Conservation (phyloP, 331 rosid genomes). For the Cydonia oblonga region DNA sequence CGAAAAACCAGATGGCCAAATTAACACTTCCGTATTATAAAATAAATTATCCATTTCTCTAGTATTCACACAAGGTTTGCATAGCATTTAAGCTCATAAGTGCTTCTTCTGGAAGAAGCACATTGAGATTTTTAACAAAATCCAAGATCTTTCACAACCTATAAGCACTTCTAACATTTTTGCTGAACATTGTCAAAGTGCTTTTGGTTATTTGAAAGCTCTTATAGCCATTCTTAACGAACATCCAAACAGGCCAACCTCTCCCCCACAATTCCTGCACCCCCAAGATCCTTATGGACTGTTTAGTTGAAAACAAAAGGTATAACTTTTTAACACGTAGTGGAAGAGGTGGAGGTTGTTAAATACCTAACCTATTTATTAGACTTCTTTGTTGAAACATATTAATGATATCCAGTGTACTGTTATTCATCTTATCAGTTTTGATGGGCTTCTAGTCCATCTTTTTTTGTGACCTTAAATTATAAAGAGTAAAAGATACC, state of each 20-base stretch:
- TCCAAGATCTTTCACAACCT: no score
- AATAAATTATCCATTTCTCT: no score
- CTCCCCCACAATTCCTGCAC: not conserved
- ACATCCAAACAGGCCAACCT: not conserved
- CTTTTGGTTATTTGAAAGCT: not conserved
- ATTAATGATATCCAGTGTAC: not conserved
- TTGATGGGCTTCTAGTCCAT: not conserved
- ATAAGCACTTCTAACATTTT: no score
- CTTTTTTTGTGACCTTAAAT: not conserved
- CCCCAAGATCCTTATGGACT: not conserved
- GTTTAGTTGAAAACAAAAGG: not conserved
- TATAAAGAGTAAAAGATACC: not conserved
- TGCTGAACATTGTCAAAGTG: not conserved
- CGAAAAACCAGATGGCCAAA: no score
- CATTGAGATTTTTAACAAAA: no score
- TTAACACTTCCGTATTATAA: no score
- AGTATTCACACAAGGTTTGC: no score
- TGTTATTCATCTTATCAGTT: not conserved
- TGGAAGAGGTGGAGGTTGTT: not conserved
- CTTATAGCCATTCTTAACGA: not conserved
- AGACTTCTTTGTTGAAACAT: not conserved
- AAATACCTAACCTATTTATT: not conserved
- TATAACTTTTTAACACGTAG: not conserved
- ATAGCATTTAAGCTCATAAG: no score
- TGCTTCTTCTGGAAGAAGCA: no score